Percentiles rank a stretch among this genome's conserved stretches.
These are phyloP conservation scores for Kwoniella dejecticola DNA, from an alignment of 768 basidiomycete species.

Conservation along the genomic window DNA sequence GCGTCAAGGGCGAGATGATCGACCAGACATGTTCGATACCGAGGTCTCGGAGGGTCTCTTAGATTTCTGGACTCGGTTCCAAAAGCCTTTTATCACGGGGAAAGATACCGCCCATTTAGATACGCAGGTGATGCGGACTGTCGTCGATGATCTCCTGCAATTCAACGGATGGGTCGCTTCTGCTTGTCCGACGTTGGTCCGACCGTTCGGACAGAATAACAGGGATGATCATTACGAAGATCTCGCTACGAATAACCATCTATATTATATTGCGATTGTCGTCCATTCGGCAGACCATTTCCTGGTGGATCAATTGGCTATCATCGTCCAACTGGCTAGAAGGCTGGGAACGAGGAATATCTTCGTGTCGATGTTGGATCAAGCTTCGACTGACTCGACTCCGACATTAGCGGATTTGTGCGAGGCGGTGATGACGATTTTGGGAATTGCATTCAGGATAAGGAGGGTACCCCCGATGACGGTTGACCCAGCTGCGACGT, in stretches of 20 bases:
- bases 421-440: conserved; percentile 88
- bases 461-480: conserved; percentile 93
- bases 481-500: conserved; percentile 76
- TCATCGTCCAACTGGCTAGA: conserved; percentile 92
- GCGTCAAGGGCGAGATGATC: conserved; percentile 79
- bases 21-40: conserved; percentile 74
- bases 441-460: conserved; percentile 91
- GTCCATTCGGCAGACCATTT: conserved; percentile 99
- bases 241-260: conserved; percentile 74
- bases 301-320: conserved; percentile 94
- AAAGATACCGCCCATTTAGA: conserved; percentile 86
- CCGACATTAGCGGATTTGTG: conserved; percentile 91
- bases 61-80: conserved; percentile 92
- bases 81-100: conserved; percentile 81
- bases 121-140: conserved; percentile 80
- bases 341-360: conserved; percentile 84
- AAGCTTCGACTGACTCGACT: conserved; percentile 91
- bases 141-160: conserved; percentile 91
- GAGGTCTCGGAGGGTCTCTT: conserved; percentile 73
- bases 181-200: conserved; percentile 83
- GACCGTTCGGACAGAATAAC: conserved; percentile 93
- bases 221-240: conserved; percentile 85
- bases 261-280: conserved; percentile 92
- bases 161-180: conserved; percentile 98
- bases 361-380: conserved; percentile 98